Evolutionary conservation across 2,329 filamentous ascomycete species (phyloP), one percentile per base, ranked within the genome.

Genomic region (Claviceps purpurea): DNA sequence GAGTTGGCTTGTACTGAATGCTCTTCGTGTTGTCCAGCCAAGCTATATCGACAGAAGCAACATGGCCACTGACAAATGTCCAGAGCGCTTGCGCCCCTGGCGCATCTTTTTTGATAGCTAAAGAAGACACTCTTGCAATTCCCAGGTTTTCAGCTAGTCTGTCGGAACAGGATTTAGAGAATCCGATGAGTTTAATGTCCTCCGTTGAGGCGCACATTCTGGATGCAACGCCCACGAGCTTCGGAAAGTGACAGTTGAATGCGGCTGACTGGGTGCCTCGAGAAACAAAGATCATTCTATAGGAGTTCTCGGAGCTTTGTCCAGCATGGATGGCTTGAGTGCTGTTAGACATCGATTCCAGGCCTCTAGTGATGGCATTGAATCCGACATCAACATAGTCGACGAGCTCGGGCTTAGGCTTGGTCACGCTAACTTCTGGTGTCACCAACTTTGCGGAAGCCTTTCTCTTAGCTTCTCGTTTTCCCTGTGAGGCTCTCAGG

Each of bases 351-450:
- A 67, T 59, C 20, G 65, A 61, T 55, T 82, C 74, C 2, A 89
- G 71, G 48, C 70, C 71, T 18, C 79, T 75, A 5, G 79, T 82
- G 53, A 87, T 80, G 53, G 69, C 73, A 58, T 81, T 78, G 45
- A 88, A 68, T 2, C 86, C 85, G 47, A 86, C 68, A 48, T 86
- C 77, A 41, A 89, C 63, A 55, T 75, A 74, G 3, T 68, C 67
- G n/a, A 68, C 65, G 8, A 87, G 67, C 47, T 77, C 77, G 3
- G 81, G 80, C 16, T 55, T 54, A 2, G 65, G 53, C 44, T n/a
- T 47, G 30, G 30, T 47, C 52, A 56, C 51, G 26, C 51, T 38
- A 10, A 51, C 22, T 14, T 49, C 46, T 16, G 58, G 54, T 30
- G 60, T 52, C 55, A 52, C 52, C 46, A n/a, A 46, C 61, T 59